These are phyloP conservation scores for Prunus kanzakura DNA, from an alignment of 306 rosid species.

Conservation along the genomic window DNA sequence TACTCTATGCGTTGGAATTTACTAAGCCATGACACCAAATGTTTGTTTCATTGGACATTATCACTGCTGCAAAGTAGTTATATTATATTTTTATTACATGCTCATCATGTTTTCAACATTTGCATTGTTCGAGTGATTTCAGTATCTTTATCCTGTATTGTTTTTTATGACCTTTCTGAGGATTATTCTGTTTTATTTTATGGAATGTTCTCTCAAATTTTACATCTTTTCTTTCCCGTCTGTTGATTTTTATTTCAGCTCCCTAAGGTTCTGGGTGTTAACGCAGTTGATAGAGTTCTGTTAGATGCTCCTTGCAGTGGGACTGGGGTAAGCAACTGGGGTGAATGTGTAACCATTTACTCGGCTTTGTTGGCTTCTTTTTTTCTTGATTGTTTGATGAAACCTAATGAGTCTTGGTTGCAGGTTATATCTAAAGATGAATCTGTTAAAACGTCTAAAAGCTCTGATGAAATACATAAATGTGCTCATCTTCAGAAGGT, in stretches of 20 bases:
- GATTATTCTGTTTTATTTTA: not conserved
- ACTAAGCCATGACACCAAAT: not conserved
- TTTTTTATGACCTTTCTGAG: not conserved
- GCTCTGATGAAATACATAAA: conserved; percentile 71
- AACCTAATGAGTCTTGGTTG: conserved; percentile 18
- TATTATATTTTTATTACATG: too few species aligned
- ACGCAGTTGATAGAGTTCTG: conserved; percentile 74
- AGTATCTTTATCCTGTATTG: not conserved
- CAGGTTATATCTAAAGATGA: conserved; percentile 98
- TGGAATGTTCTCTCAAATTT: not conserved
- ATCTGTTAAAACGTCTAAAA: conserved; percentile 84
- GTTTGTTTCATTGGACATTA: not conserved
- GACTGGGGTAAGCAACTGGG: conserved; percentile 69
- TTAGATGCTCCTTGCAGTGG: conserved; percentile 99
- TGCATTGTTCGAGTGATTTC: not conserved
- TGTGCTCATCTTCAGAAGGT: conserved; percentile 87
- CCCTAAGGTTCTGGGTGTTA: conserved; percentile 79
- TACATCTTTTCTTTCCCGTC: not conserved
- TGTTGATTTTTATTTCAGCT: conserved; percentile 49
- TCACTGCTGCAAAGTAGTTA: too few species aligned
- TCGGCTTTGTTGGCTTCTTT: not conserved
- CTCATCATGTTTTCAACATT: too few species aligned
- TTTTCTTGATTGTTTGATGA: not conserved
- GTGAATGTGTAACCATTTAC: not conserved
- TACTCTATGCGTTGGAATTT: not conserved